Evolutionary conservation across 2,329 filamentous ascomycete genomes (phyloP).

Genomic region (Colletotrichum coccodes): DNA sequence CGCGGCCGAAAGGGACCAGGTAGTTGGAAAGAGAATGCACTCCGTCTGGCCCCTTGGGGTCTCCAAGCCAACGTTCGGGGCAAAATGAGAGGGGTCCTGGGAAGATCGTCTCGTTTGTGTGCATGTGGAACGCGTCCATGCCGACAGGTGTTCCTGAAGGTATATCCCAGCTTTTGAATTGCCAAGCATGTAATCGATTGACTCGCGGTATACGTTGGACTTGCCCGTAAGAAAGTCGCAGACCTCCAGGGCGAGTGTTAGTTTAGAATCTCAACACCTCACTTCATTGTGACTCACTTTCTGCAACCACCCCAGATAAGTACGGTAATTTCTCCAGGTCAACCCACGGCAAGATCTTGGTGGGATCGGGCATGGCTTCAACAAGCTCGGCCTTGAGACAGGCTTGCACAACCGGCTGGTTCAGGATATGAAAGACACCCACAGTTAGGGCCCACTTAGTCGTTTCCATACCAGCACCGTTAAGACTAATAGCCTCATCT

Average conservation of each 20-base stretch:
- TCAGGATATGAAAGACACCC: conserved; percentile 47
- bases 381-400: conserved; percentile 47
- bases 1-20: neutral
- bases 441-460: conserved; percentile 45
- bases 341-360: conserved; percentile 21
- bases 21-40: neutral
- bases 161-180: no score
- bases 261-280: no score
- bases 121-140: conserved; percentile 45
- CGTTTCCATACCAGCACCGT: conserved; percentile 51
- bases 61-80: conserved; percentile 40
- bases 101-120: conserved; percentile 38
- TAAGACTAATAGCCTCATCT: conserved; percentile 44
- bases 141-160: conserved; percentile 51
- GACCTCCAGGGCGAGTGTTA: no score
- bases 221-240: no score
- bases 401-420: conserved; percentile 40
- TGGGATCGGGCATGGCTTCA: conserved; percentile 5
- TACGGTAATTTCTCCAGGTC: conserved; percentile 47
- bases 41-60: neutral
- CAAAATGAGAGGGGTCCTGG: conserved; percentile 37
- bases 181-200: no score
- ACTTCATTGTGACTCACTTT: no score
- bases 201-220: no score
- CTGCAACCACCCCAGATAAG: conserved; percentile 49